These are phyloP conservation scores for Tuber magnatum DNA, from an alignment of 495 filamentous ascomycete genomes.

Conservation along the genomic window DNA sequence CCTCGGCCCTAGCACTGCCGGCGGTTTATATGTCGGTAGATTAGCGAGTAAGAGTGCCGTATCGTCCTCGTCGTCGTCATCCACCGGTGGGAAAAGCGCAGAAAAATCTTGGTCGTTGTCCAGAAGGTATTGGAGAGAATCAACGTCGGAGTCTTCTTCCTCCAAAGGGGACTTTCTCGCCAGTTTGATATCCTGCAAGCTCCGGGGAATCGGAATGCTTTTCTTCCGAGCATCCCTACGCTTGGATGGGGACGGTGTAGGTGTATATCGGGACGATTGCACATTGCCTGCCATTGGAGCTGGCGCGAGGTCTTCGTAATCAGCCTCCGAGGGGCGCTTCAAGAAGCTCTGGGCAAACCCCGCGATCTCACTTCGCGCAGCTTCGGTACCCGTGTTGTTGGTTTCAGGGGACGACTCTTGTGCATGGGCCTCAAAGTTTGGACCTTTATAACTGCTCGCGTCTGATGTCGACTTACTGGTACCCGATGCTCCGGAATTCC, in stretches of 20 bases:
- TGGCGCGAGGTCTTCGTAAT: background rate
- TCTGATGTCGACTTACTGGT: background rate
- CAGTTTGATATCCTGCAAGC: background rate
- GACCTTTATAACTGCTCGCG: background rate
- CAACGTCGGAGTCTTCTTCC: conserved; percentile 31
- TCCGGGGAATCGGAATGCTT: background rate
- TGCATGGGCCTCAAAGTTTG: background rate
- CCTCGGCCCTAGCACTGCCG: background rate
- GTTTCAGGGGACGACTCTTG: background rate
- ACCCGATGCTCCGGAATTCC: background rate
- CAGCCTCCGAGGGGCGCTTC: background rate
- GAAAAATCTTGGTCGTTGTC: conserved; percentile 34
- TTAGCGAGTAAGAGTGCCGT: conserved; percentile 13
- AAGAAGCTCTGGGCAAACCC: background rate
- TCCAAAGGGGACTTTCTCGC: conserved; percentile 7
- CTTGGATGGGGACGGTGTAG: conserved; percentile 1
- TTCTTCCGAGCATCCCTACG: background rate
- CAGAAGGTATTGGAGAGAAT: conserved; percentile 33
- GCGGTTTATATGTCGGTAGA: conserved; percentile 18
- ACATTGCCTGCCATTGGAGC: background rate
- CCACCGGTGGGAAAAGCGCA: conserved; percentile 26
- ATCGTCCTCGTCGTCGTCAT: conserved; percentile 25
- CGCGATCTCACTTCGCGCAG: background rate
- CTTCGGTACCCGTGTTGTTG: background rate
- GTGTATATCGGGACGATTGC: background rate